A percentile compares a stretch with the other conserved stretches of the same genome.
phyloP scores from a whole-genome alignment of 306 rosid genomes.

The Oxytropis ochrocephala region DNA sequence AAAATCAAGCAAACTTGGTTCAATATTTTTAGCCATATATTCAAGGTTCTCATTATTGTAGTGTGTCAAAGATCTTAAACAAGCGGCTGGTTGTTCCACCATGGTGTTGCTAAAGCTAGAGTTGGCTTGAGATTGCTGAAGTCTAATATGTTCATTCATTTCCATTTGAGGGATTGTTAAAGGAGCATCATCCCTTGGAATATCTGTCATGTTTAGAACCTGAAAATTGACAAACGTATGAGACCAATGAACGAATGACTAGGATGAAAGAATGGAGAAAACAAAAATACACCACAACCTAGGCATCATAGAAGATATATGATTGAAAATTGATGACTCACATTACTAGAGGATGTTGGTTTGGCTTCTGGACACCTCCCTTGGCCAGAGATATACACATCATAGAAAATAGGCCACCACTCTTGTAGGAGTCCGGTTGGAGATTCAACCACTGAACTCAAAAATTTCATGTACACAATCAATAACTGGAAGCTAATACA shows the following conservation, averaged over 20 bases:
- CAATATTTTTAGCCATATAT: neutral
- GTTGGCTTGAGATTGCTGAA: conserved; percentile 14
- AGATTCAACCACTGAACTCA: conserved; percentile 29
- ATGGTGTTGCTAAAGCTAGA: neutral
- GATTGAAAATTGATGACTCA: neutral
- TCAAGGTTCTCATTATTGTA: conserved; percentile 12
- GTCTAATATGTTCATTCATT: conserved; percentile 18
- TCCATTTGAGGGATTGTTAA: conserved; percentile 16
- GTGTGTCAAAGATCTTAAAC: neutral
- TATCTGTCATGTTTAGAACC: conserved; percentile 22
- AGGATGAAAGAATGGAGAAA: neutral
- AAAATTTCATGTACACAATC: neutral
- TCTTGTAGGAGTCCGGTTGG: conserved; percentile 43
- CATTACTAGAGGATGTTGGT: conserved; percentile 26
- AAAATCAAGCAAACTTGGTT: conserved; percentile 10
- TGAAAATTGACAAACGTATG: conserved; percentile 22
- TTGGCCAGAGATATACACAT: neutral
- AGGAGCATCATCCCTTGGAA: neutral
- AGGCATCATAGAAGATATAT: too few species aligned
- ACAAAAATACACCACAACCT: neutral
- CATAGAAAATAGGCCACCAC: conserved; percentile 59
- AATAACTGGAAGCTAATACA: neutral
- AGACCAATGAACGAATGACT: neutral
- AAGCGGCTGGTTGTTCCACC: conserved; percentile 10
- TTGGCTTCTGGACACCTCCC: neutral